These are phyloP conservation scores for Cryptococcus deneoformans DNA, from an alignment of 1,284 basidiomycete species.

Conservation along the genomic window DNA sequence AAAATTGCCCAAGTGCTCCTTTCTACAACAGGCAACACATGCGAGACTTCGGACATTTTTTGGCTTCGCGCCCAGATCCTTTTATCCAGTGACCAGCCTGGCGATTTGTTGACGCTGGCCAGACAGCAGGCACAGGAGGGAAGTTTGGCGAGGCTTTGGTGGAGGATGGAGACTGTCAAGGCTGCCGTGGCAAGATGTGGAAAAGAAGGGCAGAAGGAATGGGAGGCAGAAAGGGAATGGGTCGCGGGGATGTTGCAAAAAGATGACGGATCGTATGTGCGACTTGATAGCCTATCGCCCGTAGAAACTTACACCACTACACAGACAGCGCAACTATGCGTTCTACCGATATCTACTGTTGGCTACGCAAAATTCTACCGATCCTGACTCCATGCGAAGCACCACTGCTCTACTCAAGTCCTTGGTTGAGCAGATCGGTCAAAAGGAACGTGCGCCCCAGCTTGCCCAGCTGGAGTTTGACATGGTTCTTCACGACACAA, in stretches of 20 bases:
- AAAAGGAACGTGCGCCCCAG: slow-evolving; percentile 32
- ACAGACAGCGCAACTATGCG: slow-evolving; percentile 37
- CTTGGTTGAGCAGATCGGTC: slow-evolving; percentile 20
- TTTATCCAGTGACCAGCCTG: slow-evolving; percentile 21
- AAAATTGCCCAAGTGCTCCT: slow-evolving; percentile 27
- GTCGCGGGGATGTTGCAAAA: slow-evolving; percentile 12
- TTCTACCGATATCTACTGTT: slow-evolving; percentile 34
- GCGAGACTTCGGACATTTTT: slow-evolving; percentile 24
- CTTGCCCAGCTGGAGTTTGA: slow-evolving; percentile 33
- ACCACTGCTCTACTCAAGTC: slow-evolving; percentile 13
- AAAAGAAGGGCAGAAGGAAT: slow-evolving; percentile 7
- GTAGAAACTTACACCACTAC: not conserved
- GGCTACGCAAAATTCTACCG: not conserved
- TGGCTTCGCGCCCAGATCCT: slow-evolving; percentile 41
- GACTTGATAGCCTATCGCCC: too few relatives aligned
- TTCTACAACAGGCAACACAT: slow-evolving; percentile 18
- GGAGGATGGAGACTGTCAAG: slow-evolving; percentile 23
- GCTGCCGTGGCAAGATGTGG: slow-evolving; percentile 4
- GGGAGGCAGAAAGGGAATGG: slow-evolving; percentile 28
- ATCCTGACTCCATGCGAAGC: not conserved
- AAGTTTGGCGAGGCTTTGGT: slow-evolving; percentile 28
- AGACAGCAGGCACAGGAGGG: slow-evolving; percentile 22
- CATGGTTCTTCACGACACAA: not conserved
- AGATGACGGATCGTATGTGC: slow-evolving; percentile 25
- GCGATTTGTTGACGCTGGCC: slow-evolving; percentile 19